phyloP scores from a whole-genome alignment of 331 rosid genomes.

The Rosa hybrid region DNA sequence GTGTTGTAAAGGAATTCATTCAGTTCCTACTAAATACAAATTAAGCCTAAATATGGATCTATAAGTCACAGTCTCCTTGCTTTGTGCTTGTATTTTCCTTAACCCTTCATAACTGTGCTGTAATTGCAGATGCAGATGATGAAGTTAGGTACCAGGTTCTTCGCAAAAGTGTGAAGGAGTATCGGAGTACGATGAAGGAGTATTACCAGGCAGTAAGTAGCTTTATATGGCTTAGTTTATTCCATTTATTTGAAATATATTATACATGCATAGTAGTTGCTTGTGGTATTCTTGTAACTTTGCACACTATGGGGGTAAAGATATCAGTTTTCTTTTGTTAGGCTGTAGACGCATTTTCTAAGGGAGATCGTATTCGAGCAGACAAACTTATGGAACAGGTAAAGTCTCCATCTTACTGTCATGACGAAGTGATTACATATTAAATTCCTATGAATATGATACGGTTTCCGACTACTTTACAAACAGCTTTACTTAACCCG shows the following conservation, averaged over 20 bases:
- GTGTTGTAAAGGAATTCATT: background rate
- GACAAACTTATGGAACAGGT: slow-evolving; percentile 61
- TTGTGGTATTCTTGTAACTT: slow-evolving; percentile 13
- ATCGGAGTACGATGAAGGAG: slow-evolving; percentile 60
- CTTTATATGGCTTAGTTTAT: slow-evolving; percentile 24
- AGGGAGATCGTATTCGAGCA: slow-evolving; percentile 57
- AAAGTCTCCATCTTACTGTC: slow-evolving; percentile 22
- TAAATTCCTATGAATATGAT: background rate
- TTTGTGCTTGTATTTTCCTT: slow-evolving; percentile 17
- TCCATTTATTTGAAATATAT: slow-evolving; percentile 18
- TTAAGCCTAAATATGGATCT: background rate
- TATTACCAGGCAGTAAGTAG: slow-evolving; percentile 72
- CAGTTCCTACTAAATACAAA: background rate
- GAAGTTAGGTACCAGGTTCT: slow-evolving; percentile 59
- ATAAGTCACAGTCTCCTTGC: background rate
- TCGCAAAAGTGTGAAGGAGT: slow-evolving; percentile 76
- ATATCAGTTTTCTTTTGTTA: slow-evolving; percentile 38
- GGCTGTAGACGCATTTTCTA: slow-evolving; percentile 77
- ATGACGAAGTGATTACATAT: slow-evolving; percentile 17
- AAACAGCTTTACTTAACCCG: background rate
- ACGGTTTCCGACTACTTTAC: background rate
- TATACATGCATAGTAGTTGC: background rate
- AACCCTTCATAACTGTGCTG: slow-evolving; percentile 10
- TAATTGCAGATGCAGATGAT: slow-evolving; percentile 57
- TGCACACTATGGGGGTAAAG: slow-evolving; percentile 30